Percentiles rank a stretch among this genome's conserved stretches.
phyloP scores from a whole-genome alignment of 768 basidiomycete genomes.

The Guyanaporus albipodus region DNA sequence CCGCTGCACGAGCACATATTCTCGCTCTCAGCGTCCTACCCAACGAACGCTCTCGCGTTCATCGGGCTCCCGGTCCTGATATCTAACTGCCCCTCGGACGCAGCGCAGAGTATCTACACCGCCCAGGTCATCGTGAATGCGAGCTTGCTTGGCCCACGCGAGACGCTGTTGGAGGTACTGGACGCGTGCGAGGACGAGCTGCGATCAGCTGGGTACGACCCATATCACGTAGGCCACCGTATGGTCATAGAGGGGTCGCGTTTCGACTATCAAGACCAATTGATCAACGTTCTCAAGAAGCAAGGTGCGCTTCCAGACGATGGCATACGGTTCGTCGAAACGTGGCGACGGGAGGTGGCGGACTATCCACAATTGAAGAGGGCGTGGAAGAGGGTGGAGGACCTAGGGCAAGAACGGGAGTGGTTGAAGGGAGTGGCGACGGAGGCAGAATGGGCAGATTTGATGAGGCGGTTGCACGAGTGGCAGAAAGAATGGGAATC shows the following conservation, averaged over 20 bases:
- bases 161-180: conserved; percentile 39
- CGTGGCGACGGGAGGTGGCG: neutral
- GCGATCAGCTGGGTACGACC: conserved; percentile 42
- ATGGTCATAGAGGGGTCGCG: neutral
- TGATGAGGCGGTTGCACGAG: neutral
- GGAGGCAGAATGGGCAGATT: neutral
- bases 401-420: neutral
- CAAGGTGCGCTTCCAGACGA: neutral
- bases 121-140: conserved; percentile 43
- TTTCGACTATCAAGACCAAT: neutral
- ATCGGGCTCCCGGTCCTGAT: conserved; percentile 40
- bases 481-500: neutral
- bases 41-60: neutral
- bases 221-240: conserved; percentile 22
- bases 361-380: neutral
- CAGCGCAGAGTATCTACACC: conserved; percentile 47
- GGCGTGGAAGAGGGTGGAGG: neutral
- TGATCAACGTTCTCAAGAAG: neutral
- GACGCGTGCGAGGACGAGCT: conserved; percentile 38
- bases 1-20: conserved; percentile 54
- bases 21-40: conserved; percentile 37
- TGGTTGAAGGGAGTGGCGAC: neutral
- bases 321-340: neutral
- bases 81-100: conserved; percentile 45
- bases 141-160: conserved; percentile 38